Percentiles rank a stretch among this genome's conserved stretches.
Evolutionary conservation across 2,329 filamentous ascomycete species (phyloP).

Genomic region (Sporothrix globosa): DNA sequence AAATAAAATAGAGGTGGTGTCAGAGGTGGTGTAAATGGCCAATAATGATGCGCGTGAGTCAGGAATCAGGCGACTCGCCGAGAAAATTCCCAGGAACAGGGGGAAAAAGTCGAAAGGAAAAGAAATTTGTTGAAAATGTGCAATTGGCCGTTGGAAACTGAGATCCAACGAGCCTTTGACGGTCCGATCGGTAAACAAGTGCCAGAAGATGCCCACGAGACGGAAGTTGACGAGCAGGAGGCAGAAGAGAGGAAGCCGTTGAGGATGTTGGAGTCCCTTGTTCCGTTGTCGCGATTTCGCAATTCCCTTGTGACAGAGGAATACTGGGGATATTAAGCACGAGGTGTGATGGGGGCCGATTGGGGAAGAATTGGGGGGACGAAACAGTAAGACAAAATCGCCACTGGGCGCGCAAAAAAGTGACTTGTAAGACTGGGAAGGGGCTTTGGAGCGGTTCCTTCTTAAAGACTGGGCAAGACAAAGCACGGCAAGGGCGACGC

Average conservation of each 20-base stretch:
- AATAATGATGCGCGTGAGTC: constrained; percentile 5
- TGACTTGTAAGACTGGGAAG: constrained; percentile 10
- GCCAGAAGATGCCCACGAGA: not conserved
- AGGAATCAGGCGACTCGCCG: constrained; percentile 1
- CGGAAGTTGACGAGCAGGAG: not conserved
- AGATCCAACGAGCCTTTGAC: not conserved
- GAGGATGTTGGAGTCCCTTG: constrained; percentile 11
- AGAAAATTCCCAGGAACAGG: not conserved
- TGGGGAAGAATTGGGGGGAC: not conserved
- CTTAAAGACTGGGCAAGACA: not conserved
- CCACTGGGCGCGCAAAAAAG: constrained; percentile 12
- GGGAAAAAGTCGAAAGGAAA: not conserved
- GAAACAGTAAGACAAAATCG: not conserved
- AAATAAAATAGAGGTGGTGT: constrained; percentile 12
- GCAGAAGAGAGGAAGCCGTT: not conserved
- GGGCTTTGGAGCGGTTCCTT: not conserved
- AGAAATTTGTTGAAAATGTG: not conserved
- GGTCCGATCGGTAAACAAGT: constrained; percentile 2
- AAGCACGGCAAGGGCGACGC: not conserved
- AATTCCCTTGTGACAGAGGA: constrained; percentile 25
- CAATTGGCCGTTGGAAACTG: constrained; percentile 13
- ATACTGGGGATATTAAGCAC: constrained; percentile 14
- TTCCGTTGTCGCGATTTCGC: constrained; percentile 1
- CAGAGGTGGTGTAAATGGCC: constrained; percentile 7
- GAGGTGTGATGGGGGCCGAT: not conserved